Base-by-base conservation (phyloP, 2,329 filamentous ascomycete species). In the Claviceps capensis region DNA sequence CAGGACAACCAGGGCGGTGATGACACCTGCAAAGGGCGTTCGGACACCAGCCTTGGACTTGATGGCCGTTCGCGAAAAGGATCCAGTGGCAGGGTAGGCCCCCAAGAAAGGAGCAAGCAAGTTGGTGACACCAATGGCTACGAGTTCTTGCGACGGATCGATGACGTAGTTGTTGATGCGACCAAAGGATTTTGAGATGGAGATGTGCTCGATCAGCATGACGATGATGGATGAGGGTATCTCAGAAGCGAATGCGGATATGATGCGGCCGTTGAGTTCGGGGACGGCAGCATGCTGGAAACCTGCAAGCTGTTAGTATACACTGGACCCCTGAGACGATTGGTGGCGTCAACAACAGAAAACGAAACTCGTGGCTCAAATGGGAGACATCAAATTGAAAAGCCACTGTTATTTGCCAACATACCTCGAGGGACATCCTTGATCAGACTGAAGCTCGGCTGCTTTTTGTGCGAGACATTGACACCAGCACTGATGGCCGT, bases 41-140 rank as follows among this genome's bases (percentile, higher is more conserved):
- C 88, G 82, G 1, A 94, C 88, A 63, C 88, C 88, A 50, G 88
- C 87, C 70, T 95, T 95, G n/a, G 88, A 87, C 68, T 94, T 94
- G 72, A 95, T 94, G 49, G 88, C 89, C 22, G 88, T 95, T 55
- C 88, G 81, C 7, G 86, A 91, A 73, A 95, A 95, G 2, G 88
- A 94, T 5, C 88, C 89, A 11, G 88, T 95, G 0, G 87, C 86
- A 4, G 88, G 87, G 60, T 94, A 95, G 2, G 75, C 88, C 49
- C 88, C 86, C 1, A 91, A 72, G 72, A 93, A 91, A 9, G 86
- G 83, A 17, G 82, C 85, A 9, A 90, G 74, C 37, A 89, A 68
- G 63, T 90, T 90, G 40, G 78, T 80, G 2, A 88, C 77, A 56
- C 85, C 85, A 59, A 89, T 87, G 38, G 84, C 85, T 30, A 90